phyloP scores from a whole-genome alignment of 768 basidiomycete genomes.

The Leccinum incarnatum region DNA sequence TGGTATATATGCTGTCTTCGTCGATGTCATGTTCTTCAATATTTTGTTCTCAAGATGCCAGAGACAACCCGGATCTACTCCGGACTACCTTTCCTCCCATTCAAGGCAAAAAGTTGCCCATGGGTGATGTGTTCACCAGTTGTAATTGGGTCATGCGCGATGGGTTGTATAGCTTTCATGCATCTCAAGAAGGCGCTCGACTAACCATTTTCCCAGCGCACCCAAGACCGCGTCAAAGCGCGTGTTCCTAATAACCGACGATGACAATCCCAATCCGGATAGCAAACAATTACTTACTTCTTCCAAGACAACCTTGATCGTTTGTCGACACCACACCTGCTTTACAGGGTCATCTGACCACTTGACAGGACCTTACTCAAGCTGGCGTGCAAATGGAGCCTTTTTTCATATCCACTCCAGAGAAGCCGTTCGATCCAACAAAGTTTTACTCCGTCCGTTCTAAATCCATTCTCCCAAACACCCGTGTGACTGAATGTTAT shows the following conservation, averaged over 20 bases:
- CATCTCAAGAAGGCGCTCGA: constrained; percentile 15
- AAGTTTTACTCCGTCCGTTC: constrained; percentile 76
- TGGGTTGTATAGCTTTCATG: constrained; percentile 47
- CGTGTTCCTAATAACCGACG: constrained; percentile 90
- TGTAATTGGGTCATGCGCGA: constrained; percentile 89
- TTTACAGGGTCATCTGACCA: not conserved
- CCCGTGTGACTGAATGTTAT: constrained; percentile 5
- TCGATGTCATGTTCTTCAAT: constrained; percentile 1
- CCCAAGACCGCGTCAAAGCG: constrained; percentile 90
- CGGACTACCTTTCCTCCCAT: constrained; percentile 63
- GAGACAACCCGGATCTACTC: constrained; percentile 59
- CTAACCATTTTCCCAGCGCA: constrained; percentile 45
- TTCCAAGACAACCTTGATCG: constrained; percentile 68
- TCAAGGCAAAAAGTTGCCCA: constrained; percentile 57
- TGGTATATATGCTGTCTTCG: constrained; percentile 42
- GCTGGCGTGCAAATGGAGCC: constrained; percentile 79
- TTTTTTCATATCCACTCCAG: constrained; percentile 77
- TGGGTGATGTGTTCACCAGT: constrained; percentile 88
- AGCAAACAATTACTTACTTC: constrained; percentile 62
- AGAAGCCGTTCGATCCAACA: constrained; percentile 64
- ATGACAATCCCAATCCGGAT: constrained; percentile 43
- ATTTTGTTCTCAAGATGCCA: constrained; percentile 45
- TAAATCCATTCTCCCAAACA: not conserved
- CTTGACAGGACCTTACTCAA: constrained; percentile 71
- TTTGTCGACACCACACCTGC: constrained; percentile 31